Base-by-base conservation (phyloP, 345 rosid genomes). In the Aurinia saxatilis region DNA sequence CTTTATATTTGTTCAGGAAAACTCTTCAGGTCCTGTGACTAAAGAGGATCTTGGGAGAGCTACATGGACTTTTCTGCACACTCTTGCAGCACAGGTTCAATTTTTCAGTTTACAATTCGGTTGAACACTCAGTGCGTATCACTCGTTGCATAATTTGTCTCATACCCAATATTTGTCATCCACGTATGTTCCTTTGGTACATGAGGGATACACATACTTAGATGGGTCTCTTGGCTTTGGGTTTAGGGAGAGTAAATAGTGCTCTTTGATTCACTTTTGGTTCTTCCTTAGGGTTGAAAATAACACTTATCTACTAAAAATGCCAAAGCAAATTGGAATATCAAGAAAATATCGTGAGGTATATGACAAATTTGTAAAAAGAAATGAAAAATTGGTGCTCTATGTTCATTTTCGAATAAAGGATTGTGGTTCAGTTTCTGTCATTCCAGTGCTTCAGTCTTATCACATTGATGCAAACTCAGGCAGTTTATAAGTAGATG, bases 21-120 rank as follows among this genome's bases (percentile, higher is more conserved):
- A 76, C 50, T 18, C 77, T 61, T 66, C 82, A 56, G 97, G 81
- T 15, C 95, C 97, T 51, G 88, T 90, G 63, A 84, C 90, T 29
- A 90, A 87, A 75, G 92, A 84, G 64, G 99, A 90, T 38, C 97
- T 93, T 38, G 99, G 97, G 45, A 90, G 87, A 74, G 81, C 87
- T 68, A 90, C 97, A 14, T 93, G 99, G 99, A 90, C 95, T 31
- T 90, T 90, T 79, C 88, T 90, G 35, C 99, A 90, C 79, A 87
- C 96, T 57, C 90, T 93, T 58, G 96, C 81, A 53, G 99, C 96
- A 15, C 99, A 93, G 97, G 96, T 92, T 46, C 27, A 18, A 21
- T 15, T 25, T 45, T 52, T 1, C 53, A n/a, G 6, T 15, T 37
- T 23, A 19, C 27, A n/a, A 5, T 42, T 27, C 3, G 14, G 11